Percentiles rank a stretch among this genome's conserved stretches.
These are phyloP conservation scores for Penicillium longicatenatum DNA, from an alignment of 495 filamentous ascomycete genomes.

Conservation along the genomic window DNA sequence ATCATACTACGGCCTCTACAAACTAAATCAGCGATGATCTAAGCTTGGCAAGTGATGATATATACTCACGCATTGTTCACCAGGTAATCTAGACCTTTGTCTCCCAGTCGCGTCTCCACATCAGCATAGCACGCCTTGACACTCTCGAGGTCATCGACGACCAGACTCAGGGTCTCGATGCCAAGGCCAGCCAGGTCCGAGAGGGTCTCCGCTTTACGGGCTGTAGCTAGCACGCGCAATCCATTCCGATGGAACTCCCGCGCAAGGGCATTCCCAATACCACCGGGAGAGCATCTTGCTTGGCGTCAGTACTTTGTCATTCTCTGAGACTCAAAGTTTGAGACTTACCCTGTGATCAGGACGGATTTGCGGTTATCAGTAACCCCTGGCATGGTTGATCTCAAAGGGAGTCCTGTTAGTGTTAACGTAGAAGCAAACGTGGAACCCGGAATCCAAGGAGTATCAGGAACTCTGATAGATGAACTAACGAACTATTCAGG, in stretches of 20 bases:
- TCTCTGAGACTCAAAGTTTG: not conserved
- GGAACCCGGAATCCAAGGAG: not conserved
- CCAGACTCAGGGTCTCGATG: conserved; percentile 57
- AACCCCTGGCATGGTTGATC: conserved; percentile 22
- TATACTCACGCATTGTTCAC: conserved; percentile 62
- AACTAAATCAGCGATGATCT: not conserved
- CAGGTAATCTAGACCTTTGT: conserved; percentile 55
- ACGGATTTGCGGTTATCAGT: conserved; percentile 43
- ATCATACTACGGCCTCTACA: conserved; percentile 43
- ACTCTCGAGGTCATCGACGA: conserved; percentile 50
- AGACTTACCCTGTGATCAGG: conserved; percentile 48
- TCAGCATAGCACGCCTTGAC: conserved; percentile 46
- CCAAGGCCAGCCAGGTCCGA: conserved; percentile 47
- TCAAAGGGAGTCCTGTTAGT: not conserved
- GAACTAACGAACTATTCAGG: not conserved
- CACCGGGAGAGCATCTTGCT: conserved; percentile 54
- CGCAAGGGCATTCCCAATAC: conserved; percentile 60
- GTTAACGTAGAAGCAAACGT: not conserved
- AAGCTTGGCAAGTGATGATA: conserved; percentile 4
- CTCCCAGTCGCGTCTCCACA: conserved; percentile 44
- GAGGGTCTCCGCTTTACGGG: conserved; percentile 50
- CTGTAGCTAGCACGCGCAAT: conserved; percentile 59
- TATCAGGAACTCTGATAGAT: not conserved
- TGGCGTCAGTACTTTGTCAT: not conserved
- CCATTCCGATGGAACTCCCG: conserved; percentile 55